These are phyloP conservation scores for Aureobasidium leucospermi DNA, from an alignment of 2,329 filamentous ascomycete species.

Conservation along the genomic window DNA sequence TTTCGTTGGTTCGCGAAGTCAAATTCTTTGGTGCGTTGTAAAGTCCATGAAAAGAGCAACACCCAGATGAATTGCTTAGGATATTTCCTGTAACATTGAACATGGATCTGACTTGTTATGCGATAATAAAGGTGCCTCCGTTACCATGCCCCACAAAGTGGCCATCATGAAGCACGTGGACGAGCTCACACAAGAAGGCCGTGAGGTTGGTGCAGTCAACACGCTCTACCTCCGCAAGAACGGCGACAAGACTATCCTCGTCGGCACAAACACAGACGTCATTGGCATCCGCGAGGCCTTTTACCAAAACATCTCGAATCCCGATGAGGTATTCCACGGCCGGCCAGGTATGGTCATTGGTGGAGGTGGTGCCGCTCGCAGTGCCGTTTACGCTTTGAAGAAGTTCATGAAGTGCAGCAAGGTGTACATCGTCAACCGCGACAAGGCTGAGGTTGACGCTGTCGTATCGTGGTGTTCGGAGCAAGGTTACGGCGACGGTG, in stretches of 20 bases:
- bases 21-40: slow-evolving; percentile 51
- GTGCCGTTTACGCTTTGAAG: slow-evolving; percentile 63
- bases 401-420: slow-evolving; percentile 51
- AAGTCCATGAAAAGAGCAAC: neutral
- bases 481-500: slow-evolving; percentile 51
- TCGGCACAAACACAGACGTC: slow-evolving; percentile 76
- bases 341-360: slow-evolving; percentile 67
- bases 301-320: slow-evolving; percentile 34
- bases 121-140: slow-evolving; percentile 44
- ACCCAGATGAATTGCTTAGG: neutral
- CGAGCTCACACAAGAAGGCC: slow-evolving; percentile 63
- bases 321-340: slow-evolving; percentile 44
- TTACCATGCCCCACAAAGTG: slow-evolving; percentile 82
- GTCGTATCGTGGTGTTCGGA: slow-evolving; percentile 57
- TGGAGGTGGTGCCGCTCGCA: slow-evolving; percentile 70
- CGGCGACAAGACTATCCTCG: slow-evolving; percentile 45
- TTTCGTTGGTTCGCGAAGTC: slow-evolving; percentile 46
- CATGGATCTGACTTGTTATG: neutral
- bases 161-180: slow-evolving; percentile 67
- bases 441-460: slow-evolving; percentile 57
- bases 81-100: neutral
- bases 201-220: slow-evolving; percentile 70
- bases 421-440: slow-evolving; percentile 73
- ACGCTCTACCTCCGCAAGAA: slow-evolving; percentile 60
- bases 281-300: slow-evolving; percentile 71